A percentile compares a stretch with the other conserved stretches of the same genome.
Conservation (phyloP, 1,284 basidiomycete genomes). For the Sanghuangporus weigelae region DNA sequence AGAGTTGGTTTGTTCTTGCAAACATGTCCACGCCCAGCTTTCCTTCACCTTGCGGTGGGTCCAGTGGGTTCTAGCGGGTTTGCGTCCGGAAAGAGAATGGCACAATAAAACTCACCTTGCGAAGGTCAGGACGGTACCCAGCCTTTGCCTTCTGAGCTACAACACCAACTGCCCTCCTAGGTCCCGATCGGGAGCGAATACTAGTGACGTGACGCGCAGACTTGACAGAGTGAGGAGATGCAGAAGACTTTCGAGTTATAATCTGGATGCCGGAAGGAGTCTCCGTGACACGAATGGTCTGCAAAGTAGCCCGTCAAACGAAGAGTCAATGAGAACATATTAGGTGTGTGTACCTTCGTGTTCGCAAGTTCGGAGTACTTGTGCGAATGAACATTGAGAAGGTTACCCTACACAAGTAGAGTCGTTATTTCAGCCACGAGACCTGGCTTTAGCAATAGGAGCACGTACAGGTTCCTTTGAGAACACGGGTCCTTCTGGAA, state of each 20-base stretch:
- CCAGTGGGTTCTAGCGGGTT: slow-evolving; percentile 32
- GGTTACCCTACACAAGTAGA: slow-evolving; percentile 59
- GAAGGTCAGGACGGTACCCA: slow-evolving; percentile 81
- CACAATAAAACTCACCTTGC: slow-evolving; percentile 51
- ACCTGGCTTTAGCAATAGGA: neutral
- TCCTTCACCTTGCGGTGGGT: slow-evolving; percentile 52
- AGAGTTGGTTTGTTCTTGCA: slow-evolving; percentile 21
- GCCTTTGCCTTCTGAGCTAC: slow-evolving; percentile 61
- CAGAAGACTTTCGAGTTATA: slow-evolving; percentile 64
- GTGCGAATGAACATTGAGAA: slow-evolving; percentile 80
- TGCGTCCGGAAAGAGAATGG: slow-evolving; percentile 18
- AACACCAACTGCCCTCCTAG: slow-evolving; percentile 71
- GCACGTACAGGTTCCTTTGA: slow-evolving; percentile 76
- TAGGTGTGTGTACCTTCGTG: slow-evolving; percentile 51
- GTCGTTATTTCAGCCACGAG: neutral
- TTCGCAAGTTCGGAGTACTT: slow-evolving; percentile 89
- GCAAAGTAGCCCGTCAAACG: slow-evolving; percentile 7
- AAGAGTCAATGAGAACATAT: neutral
- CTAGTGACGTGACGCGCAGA: slow-evolving; percentile 42
- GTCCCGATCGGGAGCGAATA: slow-evolving; percentile 69
- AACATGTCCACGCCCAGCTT: slow-evolving; percentile 45
- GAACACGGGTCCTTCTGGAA: slow-evolving; percentile 68
- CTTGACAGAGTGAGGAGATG: slow-evolving; percentile 50
- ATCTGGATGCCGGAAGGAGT: slow-evolving; percentile 60
- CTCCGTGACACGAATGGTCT: slow-evolving; percentile 68